These are phyloP conservation scores for Scedosporium apiospermum DNA, from an alignment of 2,329 filamentous ascomycete species.

Conservation along the genomic window DNA sequence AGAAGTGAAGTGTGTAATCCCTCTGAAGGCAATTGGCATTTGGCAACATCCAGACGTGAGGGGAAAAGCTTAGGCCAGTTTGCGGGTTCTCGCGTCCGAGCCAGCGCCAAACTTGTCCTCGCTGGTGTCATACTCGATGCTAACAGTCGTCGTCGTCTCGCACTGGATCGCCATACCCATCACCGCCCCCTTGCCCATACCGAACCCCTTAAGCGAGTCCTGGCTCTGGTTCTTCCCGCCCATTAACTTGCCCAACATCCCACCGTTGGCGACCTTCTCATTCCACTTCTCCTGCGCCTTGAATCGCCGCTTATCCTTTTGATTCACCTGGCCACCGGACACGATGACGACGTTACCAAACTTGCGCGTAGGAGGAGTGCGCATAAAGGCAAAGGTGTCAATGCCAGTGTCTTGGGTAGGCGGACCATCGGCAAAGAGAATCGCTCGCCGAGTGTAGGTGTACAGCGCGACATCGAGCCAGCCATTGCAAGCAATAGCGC, in stretches of 20 bases:
- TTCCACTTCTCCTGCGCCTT: background rate
- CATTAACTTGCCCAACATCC: background rate
- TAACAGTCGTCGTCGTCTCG: conserved; percentile 32
- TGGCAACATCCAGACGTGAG: background rate
- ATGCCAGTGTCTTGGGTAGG: conserved; percentile 36
- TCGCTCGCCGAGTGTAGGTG: conserved; percentile 39
- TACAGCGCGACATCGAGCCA: conserved; percentile 46
- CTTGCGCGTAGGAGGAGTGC: conserved; percentile 24
- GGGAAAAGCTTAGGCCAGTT: background rate
- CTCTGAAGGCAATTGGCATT: no score
- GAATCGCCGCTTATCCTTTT: background rate
- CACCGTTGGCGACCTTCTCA: background rate
- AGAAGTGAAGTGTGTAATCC: background rate
- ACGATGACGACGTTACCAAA: conserved; percentile 32
- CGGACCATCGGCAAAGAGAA: conserved; percentile 35
- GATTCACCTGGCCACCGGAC: conserved; percentile 13
- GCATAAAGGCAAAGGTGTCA: conserved; percentile 41
- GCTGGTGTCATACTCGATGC: conserved; percentile 24
- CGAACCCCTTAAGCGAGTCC: conserved; percentile 22
- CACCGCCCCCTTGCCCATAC: conserved; percentile 14
- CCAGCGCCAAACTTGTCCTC: background rate
- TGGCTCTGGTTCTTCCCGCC: conserved; percentile 17
- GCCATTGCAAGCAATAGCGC: conserved; percentile 47
- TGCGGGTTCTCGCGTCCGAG: background rate
- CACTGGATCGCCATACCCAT: conserved; percentile 29